phyloP scores from a whole-genome alignment of 306 rosid species.

The Rosa rugosa region DNA sequence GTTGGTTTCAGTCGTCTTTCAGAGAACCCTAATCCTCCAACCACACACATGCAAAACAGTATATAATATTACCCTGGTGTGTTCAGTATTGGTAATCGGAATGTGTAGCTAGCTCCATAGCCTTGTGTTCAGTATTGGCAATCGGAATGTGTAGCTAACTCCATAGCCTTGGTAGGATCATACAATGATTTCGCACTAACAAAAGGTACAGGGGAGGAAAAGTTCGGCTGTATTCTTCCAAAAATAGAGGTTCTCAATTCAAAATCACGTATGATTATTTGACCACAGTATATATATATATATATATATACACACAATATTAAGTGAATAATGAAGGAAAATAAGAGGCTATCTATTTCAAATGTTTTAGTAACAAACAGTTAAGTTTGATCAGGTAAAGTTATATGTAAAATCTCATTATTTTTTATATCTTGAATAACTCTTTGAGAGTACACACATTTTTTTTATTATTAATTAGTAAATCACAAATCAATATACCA shows the following conservation, averaged over 20 bases:
- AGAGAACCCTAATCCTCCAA: neutral
- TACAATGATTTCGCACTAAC: slow-evolving; percentile 20
- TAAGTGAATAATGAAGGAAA: neutral
- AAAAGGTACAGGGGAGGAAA: neutral
- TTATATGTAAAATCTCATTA: no score
- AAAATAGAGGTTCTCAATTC: neutral
- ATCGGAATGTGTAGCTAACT: neutral
- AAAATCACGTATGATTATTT: neutral
- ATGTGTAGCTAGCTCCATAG: neutral
- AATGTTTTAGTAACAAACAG: no score
- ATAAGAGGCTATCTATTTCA: neutral
- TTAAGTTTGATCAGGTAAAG: no score
- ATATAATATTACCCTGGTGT: neutral
- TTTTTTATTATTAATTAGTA: no score
- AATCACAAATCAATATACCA: no score
- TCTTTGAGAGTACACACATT: no score
- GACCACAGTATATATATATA: neutral
- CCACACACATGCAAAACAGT: neutral
- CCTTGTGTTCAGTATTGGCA: slow-evolving; percentile 9
- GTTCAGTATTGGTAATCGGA: slow-evolving; percentile 1
- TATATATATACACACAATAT: no score
- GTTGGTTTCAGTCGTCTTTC: neutral
- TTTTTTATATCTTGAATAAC: no score
- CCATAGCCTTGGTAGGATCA: slow-evolving; percentile 17
- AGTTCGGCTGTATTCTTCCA: neutral